Conservation (phyloP, 140 eudicot species). For the Cichorium intybus region DNA sequence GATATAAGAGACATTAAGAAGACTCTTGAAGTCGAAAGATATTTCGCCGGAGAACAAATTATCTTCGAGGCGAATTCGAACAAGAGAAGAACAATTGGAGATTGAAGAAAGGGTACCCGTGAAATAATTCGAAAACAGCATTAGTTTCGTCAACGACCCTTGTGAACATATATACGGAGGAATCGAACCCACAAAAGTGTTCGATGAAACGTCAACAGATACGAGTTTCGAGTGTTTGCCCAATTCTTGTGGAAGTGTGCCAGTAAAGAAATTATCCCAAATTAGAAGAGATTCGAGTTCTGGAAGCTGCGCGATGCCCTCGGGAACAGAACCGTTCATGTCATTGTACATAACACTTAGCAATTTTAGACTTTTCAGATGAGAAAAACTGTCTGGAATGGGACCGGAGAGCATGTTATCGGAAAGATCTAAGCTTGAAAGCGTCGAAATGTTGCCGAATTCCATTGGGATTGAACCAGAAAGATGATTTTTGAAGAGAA, state of each 20-base stretch:
- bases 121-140: conserved; percentile 78
- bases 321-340: conserved; percentile 79
- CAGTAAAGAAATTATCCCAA: conserved; percentile 84
- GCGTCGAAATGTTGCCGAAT: conserved; percentile 44
- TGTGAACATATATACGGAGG: conserved; percentile 74
- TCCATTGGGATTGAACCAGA: conserved; percentile 66
- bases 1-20: conserved; percentile 44
- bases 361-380: conserved; percentile 54
- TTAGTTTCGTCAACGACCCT: conserved; percentile 54
- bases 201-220: conserved; percentile 91
- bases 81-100: conserved; percentile 73
- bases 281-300: conserved; percentile 67
- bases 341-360: conserved; percentile 81
- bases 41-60: conserved; percentile 68
- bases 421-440: conserved; percentile 88
- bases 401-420: conserved; percentile 77
- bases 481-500: conserved; percentile 70
- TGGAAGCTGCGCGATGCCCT: conserved; percentile 72
- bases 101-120: conserved; percentile 67
- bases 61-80: conserved; percentile 81
- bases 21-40: conserved; percentile 46
- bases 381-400: conserved; percentile 71
- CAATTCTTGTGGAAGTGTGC: conserved; percentile 68
- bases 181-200: conserved; percentile 58
- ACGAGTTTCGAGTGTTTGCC: conserved; percentile 70